phyloP scores from a whole-genome alignment of 306 rosid genomes.

The Lupinus albus region DNA sequence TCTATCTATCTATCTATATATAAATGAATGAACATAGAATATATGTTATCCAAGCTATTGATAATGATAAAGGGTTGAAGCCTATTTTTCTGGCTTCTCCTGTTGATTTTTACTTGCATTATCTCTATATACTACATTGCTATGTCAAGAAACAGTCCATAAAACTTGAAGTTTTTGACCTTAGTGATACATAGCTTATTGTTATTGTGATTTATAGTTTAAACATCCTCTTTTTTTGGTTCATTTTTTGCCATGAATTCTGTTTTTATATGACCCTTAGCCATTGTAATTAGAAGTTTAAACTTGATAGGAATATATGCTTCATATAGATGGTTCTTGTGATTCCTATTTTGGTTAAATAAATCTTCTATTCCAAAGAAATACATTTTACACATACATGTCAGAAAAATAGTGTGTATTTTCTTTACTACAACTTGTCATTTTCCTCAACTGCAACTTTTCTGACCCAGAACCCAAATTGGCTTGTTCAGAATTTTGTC shows the following conservation, averaged over 20 bases:
- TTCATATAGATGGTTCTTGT: slow-evolving; percentile 33
- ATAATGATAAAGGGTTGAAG: slow-evolving; percentile 54
- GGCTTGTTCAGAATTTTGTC: not conserved
- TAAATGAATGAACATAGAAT: slow-evolving; percentile 39
- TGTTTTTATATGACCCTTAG: slow-evolving; percentile 23
- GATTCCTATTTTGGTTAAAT: slow-evolving; percentile 1
- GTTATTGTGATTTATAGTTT: slow-evolving; percentile 16
- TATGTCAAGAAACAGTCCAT: slow-evolving; percentile 35
- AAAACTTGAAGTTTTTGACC: slow-evolving; percentile 49
- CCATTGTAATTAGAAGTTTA: slow-evolving; percentile 14
- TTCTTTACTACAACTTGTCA: not conserved
- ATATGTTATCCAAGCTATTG: slow-evolving; percentile 47
- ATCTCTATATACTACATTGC: not conserved
- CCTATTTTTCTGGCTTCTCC: slow-evolving; percentile 68
- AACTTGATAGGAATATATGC: slow-evolving; percentile 36
- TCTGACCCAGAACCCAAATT: not conserved
- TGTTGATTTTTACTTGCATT: slow-evolving; percentile 37
- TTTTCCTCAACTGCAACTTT: not conserved
- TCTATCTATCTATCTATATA: too few relatives aligned
- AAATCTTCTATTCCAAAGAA: not conserved
- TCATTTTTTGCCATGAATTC: not conserved
- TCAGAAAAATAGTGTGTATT: not conserved
- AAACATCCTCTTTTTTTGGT: slow-evolving; percentile 25
- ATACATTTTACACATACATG: not conserved
- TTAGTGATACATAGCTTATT: slow-evolving; percentile 30